Conservation (phyloP, 805 yeast species). For the Candida easanensis region DNA sequence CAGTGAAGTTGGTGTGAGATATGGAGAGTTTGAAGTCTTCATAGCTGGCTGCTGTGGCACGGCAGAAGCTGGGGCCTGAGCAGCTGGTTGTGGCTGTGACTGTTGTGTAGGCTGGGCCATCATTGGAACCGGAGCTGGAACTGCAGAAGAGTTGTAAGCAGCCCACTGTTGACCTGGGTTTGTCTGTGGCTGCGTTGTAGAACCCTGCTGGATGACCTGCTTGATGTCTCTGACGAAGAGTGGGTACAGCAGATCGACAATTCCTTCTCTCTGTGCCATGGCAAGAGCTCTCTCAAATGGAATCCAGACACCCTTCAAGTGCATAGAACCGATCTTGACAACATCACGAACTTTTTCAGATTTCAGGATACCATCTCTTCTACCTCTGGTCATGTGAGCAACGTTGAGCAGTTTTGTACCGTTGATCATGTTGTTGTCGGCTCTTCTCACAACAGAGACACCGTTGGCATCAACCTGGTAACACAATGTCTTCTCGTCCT, state of each 20-base stretch:
- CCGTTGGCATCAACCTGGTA: conserved; percentile 84
- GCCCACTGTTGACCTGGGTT: conserved; percentile 19
- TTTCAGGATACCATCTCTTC: conserved; percentile 81
- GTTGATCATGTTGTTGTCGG: conserved; percentile 81
- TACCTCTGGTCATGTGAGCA: conserved; percentile 84
- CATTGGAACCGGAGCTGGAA: conserved; percentile 11
- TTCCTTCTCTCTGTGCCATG: conserved; percentile 79
- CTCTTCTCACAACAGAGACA: conserved; percentile 77
- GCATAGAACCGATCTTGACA: conserved; percentile 85
- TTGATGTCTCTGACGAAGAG: conserved; percentile 74
- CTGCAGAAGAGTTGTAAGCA: conserved; percentile 8
- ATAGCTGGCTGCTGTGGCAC: conserved; percentile 10
- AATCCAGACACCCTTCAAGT: conserved; percentile 86
- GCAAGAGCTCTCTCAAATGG: conserved; percentile 81
- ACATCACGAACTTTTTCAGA: conserved; percentile 76
- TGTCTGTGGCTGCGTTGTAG: conserved; percentile 30
- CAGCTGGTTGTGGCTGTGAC: conserved; percentile 7
- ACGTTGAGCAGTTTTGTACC: conserved; percentile 83
- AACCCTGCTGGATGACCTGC: conserved; percentile 35
- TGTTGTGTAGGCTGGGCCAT: conserved; percentile 4
- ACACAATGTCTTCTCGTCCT: conserved; percentile 80
- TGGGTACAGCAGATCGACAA: conserved; percentile 63
- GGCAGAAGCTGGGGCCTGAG: not conserved
- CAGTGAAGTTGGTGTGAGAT: conserved; percentile 24
- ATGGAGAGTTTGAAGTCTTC: conserved; percentile 21